Conservation (phyloP, 2,329 filamentous ascomycete genomes). For the Fusarium sp. region DNA sequence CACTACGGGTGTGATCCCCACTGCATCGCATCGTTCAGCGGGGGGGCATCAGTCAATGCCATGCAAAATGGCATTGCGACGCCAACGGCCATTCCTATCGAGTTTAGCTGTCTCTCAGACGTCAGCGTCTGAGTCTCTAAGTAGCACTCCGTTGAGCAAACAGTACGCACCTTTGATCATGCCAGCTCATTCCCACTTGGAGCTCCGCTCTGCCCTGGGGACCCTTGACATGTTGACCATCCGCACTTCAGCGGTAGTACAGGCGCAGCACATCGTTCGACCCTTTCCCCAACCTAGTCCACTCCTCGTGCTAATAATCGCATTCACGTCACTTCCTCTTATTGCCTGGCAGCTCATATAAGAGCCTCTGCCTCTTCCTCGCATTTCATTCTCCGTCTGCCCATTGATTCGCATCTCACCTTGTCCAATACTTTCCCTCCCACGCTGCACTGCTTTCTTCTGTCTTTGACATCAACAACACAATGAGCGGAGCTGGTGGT, state of each 20-base stretch:
- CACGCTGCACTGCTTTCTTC: constrained; percentile 14
- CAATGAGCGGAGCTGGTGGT: constrained; percentile 56
- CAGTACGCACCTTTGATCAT: constrained; percentile 49
- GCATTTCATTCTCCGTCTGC: constrained; percentile 22
- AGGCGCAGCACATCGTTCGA: constrained; percentile 49
- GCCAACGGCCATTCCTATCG: constrained; percentile 49
- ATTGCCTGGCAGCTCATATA: constrained; percentile 45
- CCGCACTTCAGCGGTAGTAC: constrained; percentile 45
- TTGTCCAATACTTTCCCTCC: constrained; percentile 16
- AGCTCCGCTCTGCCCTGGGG: constrained; percentile 45
- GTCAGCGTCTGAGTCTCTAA: constrained; percentile 44
- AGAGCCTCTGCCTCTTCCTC: constrained; percentile 37
- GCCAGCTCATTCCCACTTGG: constrained; percentile 47
- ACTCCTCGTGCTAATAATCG: constrained; percentile 43
- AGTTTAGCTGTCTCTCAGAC: constrained; percentile 47
- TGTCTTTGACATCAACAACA: constrained; percentile 27
- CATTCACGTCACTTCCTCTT: constrained; percentile 45
- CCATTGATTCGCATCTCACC: constrained; percentile 30
- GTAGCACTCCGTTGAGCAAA: constrained; percentile 41
- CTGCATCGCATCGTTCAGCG: constrained; percentile 44
- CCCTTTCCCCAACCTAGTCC: constrained; percentile 43
- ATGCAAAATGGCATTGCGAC: constrained; percentile 49
- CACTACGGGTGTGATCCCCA: constrained; percentile 41
- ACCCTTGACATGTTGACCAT: constrained; percentile 49
- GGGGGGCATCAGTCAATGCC: constrained; percentile 48